Conservation (phyloP, 2,329 filamentous ascomycete genomes). For the Fonsecaea multimorphosa region DNA sequence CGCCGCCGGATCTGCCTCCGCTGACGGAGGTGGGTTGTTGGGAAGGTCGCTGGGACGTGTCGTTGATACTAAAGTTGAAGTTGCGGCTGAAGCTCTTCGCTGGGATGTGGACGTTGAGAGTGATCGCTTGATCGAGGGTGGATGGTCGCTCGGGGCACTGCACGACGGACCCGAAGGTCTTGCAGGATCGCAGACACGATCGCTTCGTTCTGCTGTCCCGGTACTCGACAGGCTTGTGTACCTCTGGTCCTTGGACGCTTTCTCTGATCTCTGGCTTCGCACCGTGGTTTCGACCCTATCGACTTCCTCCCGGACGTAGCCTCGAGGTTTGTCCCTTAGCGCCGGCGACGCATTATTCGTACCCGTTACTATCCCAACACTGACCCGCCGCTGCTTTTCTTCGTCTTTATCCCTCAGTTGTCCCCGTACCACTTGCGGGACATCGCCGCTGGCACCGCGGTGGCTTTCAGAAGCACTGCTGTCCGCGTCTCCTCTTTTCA, state of each 20-base stretch:
- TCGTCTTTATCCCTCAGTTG: background rate
- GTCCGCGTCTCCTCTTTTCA: constrained; percentile 2
- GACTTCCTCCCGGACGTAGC: constrained; percentile 25
- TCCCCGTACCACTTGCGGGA: background rate
- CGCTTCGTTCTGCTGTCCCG: background rate
- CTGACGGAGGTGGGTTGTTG: no score
- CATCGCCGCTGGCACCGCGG: background rate
- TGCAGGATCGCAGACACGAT: background rate
- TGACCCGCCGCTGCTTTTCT: background rate
- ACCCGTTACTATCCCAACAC: background rate
- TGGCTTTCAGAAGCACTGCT: background rate
- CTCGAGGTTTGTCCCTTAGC: constrained; percentile 12
- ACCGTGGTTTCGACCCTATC: constrained; percentile 24
- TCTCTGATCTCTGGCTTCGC: background rate
- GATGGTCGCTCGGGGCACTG: background rate
- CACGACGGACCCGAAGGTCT: background rate
- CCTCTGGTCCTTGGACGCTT: background rate
- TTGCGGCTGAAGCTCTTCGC: background rate
- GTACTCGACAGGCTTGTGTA: background rate
- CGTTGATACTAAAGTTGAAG: background rate
- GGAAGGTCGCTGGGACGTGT: no score
- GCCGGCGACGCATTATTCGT: background rate
- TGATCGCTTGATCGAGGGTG: background rate
- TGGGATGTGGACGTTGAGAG: background rate
- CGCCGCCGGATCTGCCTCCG: no score